Conservation (phyloP, 495 filamentous ascomycete genomes). For the Xylaria venustula region DNA sequence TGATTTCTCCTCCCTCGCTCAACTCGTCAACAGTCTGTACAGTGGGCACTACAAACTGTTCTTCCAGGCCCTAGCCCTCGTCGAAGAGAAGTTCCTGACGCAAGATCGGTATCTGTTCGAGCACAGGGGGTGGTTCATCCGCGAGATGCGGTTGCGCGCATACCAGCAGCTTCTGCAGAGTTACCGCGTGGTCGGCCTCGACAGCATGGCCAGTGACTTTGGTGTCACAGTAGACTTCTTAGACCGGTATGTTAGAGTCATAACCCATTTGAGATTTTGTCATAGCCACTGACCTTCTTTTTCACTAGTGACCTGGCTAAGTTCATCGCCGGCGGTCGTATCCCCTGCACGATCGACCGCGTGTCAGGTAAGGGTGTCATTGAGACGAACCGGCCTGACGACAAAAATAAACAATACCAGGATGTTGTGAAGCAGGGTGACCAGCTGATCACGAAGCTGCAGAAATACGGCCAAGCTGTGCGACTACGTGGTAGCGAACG, state of each 20-base stretch:
- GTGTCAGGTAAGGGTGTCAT: constrained; percentile 87
- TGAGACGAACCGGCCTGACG: constrained; percentile 94
- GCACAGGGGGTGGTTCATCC: constrained; percentile 92
- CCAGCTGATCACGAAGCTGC: constrained; percentile 94
- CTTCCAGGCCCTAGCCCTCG: constrained; percentile 84
- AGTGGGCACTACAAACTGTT: constrained; percentile 89
- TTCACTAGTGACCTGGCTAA: constrained; percentile 80
- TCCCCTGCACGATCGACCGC: constrained; percentile 95
- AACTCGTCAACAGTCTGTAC: constrained; percentile 87
- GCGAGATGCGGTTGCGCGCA: constrained; percentile 93
- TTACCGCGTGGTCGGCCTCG: constrained; percentile 92
- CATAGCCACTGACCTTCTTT: no score
- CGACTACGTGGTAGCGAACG: constrained; percentile 91
- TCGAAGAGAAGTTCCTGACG: constrained; percentile 90
- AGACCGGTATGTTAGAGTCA: constrained; percentile 65
- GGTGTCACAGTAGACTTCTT: constrained; percentile 94
- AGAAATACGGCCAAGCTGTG: constrained; percentile 97
- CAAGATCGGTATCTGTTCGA: constrained; percentile 93
- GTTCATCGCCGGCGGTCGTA: constrained; percentile 92
- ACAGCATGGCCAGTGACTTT: constrained; percentile 94
- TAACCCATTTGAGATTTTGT: neutral
- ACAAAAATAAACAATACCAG: constrained; percentile 98
- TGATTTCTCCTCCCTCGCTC: constrained; percentile 78
- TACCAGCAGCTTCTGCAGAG: constrained; percentile 97
- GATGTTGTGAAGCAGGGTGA: constrained; percentile 97